Evolutionary conservation across 139 green algal species (phyloP), one percentile per base, ranked within the genome.

Genomic region (Chlorokybus atmophyticus): DNA sequence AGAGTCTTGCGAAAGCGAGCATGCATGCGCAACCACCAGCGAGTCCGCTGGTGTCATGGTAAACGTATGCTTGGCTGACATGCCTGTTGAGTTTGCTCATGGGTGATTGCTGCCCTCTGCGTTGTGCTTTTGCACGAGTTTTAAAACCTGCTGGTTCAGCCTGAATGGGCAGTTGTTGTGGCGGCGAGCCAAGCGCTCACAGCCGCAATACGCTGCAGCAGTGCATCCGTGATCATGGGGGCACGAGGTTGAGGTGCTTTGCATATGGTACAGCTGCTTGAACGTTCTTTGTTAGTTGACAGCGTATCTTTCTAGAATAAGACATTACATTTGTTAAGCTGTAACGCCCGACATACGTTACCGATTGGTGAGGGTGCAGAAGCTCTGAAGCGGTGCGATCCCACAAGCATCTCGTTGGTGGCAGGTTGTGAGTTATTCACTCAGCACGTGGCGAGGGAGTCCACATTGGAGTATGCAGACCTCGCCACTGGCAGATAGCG

Each of bases 351-450:
- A n/a, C n/a, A n/a, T n/a, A n/a, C n/a, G n/a, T n/a, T n/a, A n/a
- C n/a, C n/a, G n/a, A n/a, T n/a, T n/a, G n/a, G n/a, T n/a, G n/a
- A n/a, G n/a, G 61, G 52, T 17, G 62, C 52, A 19, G 52, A 63
- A 32, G 52, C 38, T 4, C 49, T 69, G 41, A 69, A 69, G 61
- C 26, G 4, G 24, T 28, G 44, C 3, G 30, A 65, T 27, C 41
- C 28, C 27, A 59, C 47, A 24, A 62, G 32, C 40, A 59, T 68
- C 23, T 68, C 60, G 26, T 66, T 96, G 19, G 82, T 84, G 26
- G 87, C 88, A 2, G 87, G 78, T 1, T 94, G 88, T 56, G 84
- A 96, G 62, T 76, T 96, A 14, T 96, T 96, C 69, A 64, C 94
- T 60, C 73, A 85, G 4, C 95, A 90, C 71, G 87, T 84, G 2